Conservation (phyloP, 441 rosid genomes). For the Pelargonium citronellum region DNA sequence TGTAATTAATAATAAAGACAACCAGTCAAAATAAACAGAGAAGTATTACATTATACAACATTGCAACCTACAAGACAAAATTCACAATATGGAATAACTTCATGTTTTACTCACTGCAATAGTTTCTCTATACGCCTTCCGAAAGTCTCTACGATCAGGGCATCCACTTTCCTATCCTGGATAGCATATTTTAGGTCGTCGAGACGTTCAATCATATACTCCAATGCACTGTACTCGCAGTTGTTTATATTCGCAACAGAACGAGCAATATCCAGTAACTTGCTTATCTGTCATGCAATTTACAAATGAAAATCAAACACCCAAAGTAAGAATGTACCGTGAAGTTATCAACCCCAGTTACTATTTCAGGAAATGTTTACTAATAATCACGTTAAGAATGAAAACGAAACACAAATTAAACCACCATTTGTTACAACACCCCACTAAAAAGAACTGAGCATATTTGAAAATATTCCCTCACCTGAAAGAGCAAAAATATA, state of each 20-base stretch:
- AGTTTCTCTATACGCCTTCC: slow-evolving; percentile 95
- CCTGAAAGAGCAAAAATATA: neutral
- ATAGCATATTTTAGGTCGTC: slow-evolving; percentile 86
- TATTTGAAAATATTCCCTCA: neutral
- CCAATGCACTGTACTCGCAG: slow-evolving; percentile 60
- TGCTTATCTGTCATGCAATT: slow-evolving; percentile 53
- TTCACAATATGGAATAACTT: neutral
- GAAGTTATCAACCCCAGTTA: neutral
- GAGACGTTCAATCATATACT: slow-evolving; percentile 67
- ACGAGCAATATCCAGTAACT: slow-evolving; percentile 70
- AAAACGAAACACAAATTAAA: neutral
- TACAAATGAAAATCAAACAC: slow-evolving; percentile 1
- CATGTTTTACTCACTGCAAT: slow-evolving; percentile 52
- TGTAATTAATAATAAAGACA: too few species aligned
- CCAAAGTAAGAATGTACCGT: neutral
- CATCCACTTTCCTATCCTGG: slow-evolving; percentile 95
- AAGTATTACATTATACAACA: too few species aligned
- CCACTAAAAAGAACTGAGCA: slow-evolving; percentile 3
- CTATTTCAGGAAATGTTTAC: neutral
- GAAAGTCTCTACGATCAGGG: slow-evolving; percentile 90
- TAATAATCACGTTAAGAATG: neutral
- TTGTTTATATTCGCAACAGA: slow-evolving; percentile 63
- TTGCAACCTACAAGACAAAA: neutral
- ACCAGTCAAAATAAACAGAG: too few species aligned
- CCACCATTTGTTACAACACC: neutral